phyloP scores from a whole-genome alignment of 163 green algal species.

The Scenedesmus sp. region DNA sequence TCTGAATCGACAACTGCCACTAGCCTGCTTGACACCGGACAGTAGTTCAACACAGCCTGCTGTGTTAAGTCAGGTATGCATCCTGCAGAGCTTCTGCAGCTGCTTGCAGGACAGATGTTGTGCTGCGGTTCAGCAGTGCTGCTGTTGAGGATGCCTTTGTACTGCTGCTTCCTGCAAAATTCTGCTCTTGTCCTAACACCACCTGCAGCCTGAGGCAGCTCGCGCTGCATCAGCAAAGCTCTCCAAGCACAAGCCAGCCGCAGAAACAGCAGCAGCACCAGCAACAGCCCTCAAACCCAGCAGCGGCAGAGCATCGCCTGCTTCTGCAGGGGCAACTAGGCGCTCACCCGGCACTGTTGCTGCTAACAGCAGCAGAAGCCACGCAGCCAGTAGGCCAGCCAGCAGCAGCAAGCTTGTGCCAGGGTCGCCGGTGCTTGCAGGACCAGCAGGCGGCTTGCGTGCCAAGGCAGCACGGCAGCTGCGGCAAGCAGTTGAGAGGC shows the following conservation, averaged over 20 bases:
- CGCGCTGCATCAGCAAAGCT: constrained; percentile 36
- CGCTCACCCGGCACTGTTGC: background rate
- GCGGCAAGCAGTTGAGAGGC: background rate
- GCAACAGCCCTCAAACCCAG: background rate
- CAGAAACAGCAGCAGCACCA: background rate
- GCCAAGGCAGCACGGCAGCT: constrained; percentile 3
- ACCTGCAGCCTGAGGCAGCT: constrained; percentile 14
- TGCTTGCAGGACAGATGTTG: background rate
- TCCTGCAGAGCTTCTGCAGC: background rate
- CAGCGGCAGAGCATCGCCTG: constrained; percentile 23
- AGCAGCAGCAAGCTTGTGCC: background rate
- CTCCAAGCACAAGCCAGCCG: constrained; percentile 36
- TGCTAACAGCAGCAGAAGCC: background rate
- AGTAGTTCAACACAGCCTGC: background rate
- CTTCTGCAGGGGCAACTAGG: background rate
- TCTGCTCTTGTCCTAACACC: background rate
- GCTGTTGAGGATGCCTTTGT: background rate
- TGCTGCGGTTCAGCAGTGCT: background rate
- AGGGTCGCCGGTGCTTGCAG: background rate
- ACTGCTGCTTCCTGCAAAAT: background rate
- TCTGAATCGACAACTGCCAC: too few species aligned
- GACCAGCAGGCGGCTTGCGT: background rate
- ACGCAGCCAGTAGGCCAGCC: background rate
- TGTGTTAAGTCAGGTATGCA: background rate
- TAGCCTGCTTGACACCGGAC: background rate